Conservation (phyloP, 1,284 basidiomycete genomes). For the Puccinia coronata region DNA sequence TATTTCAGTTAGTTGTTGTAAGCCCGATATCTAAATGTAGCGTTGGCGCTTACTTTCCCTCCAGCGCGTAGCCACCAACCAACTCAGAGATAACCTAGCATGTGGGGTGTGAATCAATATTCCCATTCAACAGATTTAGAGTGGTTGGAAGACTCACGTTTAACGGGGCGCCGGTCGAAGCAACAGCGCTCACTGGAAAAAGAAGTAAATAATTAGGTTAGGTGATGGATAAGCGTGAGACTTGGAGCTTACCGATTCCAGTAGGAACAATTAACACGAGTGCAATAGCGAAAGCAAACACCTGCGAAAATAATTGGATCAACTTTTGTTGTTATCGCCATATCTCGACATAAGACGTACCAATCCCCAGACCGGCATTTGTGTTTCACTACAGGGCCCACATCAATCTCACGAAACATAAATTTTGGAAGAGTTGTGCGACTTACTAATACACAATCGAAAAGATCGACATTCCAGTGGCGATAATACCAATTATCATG, state of each 20-base stretch:
- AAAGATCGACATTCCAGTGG: slow-evolving; percentile 55
- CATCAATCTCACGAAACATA: neutral
- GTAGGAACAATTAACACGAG: slow-evolving; percentile 30
- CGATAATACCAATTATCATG: slow-evolving; percentile 53
- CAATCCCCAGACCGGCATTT: slow-evolving; percentile 48
- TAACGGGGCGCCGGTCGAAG: slow-evolving; percentile 30
- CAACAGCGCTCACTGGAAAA: slow-evolving; percentile 33
- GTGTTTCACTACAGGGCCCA: slow-evolving; percentile 16
- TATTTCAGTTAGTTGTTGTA: neutral
- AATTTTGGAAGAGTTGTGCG: neutral
- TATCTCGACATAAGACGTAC: slow-evolving; percentile 13
- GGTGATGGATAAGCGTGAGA: neutral
- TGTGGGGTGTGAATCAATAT: neutral
- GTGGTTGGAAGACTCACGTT: slow-evolving; percentile 19
- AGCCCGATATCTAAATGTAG: neutral
- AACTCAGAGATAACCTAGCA: slow-evolving; percentile 45
- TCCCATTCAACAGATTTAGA: neutral
- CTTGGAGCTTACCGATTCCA: slow-evolving; percentile 28
- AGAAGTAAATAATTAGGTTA: neutral
- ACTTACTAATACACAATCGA: slow-evolving; percentile 52
- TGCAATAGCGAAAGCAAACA: slow-evolving; percentile 34
- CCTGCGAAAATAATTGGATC: neutral
- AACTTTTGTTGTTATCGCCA: neutral
- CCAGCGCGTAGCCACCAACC: slow-evolving; percentile 43
- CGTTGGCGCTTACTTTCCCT: slow-evolving; percentile 14